Percentiles rank a stretch among this genome's conserved stretches.
Conservation (phyloP, 2,329 filamentous ascomycete genomes). For the Arthrinium puccinioides region DNA sequence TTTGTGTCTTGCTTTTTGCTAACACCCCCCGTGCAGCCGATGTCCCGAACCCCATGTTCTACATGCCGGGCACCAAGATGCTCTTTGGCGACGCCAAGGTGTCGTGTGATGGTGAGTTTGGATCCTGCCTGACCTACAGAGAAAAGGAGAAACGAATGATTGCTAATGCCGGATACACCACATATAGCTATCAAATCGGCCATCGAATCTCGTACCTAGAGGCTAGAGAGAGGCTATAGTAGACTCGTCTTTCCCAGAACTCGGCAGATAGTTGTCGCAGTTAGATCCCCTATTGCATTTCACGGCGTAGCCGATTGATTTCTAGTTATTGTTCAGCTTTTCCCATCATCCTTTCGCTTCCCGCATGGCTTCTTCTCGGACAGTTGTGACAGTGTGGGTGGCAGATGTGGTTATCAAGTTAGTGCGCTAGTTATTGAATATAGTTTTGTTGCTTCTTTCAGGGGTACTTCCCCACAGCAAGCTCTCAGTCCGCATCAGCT, state of each 20-base stretch:
- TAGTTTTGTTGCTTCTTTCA: not conserved
- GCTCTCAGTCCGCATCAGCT: not conserved
- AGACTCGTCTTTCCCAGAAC: no score
- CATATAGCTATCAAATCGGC: slow-evolving; percentile 33
- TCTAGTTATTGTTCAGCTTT: not conserved
- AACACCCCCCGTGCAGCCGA: slow-evolving; percentile 49
- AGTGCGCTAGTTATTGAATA: no score
- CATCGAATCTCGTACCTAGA: slow-evolving; percentile 24
- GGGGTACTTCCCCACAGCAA: not conserved
- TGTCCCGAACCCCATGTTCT: slow-evolving; percentile 90
- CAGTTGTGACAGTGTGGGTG: no score
- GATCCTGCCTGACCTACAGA: not conserved
- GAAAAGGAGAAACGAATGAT: slow-evolving; percentile 1
- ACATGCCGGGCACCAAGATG: slow-evolving; percentile 85
- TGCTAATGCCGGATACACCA: no score
- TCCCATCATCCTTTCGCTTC: not conserved
- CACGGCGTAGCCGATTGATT: not conserved
- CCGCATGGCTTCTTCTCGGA: not conserved
- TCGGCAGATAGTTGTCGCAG: not conserved
- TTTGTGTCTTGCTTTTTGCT: slow-evolving; percentile 3
- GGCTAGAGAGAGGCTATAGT: no score
- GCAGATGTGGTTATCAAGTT: no score
- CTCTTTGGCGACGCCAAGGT: slow-evolving; percentile 84
- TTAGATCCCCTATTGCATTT: not conserved
- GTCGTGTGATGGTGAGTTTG: slow-evolving; percentile 64